phyloP scores from a whole-genome alignment of 2,329 filamentous ascomycete species.

The Domatiomyces catenatus region DNA sequence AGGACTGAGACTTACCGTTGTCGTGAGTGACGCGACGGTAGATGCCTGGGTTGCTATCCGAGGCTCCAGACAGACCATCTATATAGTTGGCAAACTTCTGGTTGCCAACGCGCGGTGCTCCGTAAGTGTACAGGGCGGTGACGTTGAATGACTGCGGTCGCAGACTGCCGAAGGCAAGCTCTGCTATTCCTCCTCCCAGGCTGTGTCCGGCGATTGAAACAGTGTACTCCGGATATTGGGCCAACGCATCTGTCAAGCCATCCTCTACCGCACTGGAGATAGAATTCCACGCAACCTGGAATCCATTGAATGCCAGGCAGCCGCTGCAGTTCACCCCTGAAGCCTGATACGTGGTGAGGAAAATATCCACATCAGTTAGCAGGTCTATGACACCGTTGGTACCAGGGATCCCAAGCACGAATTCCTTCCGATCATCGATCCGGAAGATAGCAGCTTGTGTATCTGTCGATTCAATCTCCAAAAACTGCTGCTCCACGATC shows the following conservation, averaged over 20 bases:
- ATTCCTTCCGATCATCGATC: not conserved
- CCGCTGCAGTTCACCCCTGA: not conserved
- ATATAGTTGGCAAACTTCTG: not conserved
- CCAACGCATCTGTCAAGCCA: not conserved
- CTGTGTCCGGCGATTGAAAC: not conserved
- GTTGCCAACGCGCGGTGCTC: not conserved
- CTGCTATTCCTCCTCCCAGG: not conserved
- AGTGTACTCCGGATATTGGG: not conserved
- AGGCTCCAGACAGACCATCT: not conserved
- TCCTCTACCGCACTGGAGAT: not conserved
- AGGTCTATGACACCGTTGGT: not conserved
- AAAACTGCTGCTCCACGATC: not conserved
- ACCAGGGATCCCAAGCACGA: not conserved
- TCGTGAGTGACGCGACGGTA: not conserved
- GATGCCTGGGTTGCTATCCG: not conserved
- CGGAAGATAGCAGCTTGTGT: not conserved
- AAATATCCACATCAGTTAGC: not conserved
- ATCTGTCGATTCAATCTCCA: not conserved
- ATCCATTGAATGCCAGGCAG: not conserved
- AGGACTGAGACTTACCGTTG: not conserved
- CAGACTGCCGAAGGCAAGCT: not conserved
- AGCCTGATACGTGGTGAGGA: not conserved
- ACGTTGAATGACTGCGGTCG: not conserved
- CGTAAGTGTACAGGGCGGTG: not conserved
- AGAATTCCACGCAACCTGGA: not conserved